Conservation (phyloP, 345 rosid species). For the Populus ilicifolia region DNA sequence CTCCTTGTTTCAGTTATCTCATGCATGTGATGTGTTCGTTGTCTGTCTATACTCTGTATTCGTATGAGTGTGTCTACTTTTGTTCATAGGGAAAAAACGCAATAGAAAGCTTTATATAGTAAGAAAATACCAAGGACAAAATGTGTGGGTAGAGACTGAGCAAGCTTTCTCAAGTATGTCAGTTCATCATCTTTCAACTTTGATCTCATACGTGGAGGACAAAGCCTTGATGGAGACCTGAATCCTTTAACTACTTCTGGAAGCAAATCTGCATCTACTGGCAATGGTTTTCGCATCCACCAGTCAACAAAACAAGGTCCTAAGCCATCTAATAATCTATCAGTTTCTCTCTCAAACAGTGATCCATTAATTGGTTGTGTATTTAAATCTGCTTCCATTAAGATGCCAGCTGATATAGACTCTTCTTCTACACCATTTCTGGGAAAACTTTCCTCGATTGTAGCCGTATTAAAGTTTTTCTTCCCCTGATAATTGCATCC, state of each 20-base stretch:
- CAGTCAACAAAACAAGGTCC: constrained; percentile 86
- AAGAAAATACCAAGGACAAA: constrained; percentile 70
- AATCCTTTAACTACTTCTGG: constrained; percentile 64
- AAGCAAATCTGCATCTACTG: constrained; percentile 82
- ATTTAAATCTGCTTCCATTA: constrained; percentile 14
- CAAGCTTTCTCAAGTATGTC: constrained; percentile 69
- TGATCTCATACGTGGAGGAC: constrained; percentile 52
- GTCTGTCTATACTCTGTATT: background rate
- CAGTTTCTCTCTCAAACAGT: constrained; percentile 73
- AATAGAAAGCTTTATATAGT: constrained; percentile 3
- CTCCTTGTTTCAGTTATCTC: background rate
- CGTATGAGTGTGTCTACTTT: background rate
- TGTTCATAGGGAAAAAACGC: background rate
- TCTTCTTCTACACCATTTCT: constrained; percentile 19
- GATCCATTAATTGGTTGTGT: constrained; percentile 38
- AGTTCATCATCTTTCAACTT: constrained; percentile 57
- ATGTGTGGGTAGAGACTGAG: constrained; percentile 69
- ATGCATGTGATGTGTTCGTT: background rate
- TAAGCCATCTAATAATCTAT: constrained; percentile 74
- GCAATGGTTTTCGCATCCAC: constrained; percentile 93
- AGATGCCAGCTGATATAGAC: constrained; percentile 7
- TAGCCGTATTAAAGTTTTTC: constrained; percentile 1
- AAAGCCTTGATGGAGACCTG: constrained; percentile 58
- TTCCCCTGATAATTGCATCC: constrained; percentile 33
- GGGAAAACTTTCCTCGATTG: constrained; percentile 1